Conservation (phyloP, 495 filamentous ascomycete species). For the Pyrenula massariospora region DNA sequence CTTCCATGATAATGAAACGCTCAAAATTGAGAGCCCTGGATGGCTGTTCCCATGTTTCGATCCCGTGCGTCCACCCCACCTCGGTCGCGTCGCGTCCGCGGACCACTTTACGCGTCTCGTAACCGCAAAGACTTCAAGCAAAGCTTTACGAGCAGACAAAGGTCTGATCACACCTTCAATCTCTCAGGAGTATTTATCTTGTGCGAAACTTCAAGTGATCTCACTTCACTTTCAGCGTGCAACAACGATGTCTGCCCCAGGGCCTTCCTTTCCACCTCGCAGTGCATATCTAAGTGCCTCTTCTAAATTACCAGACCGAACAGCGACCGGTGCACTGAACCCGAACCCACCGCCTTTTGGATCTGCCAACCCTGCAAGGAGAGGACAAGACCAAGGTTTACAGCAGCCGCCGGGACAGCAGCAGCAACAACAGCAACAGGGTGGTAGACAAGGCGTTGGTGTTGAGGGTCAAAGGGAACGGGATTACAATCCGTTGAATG, state of each 20-base stretch:
- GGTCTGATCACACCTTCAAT: neutral
- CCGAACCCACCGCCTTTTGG: slow-evolving; percentile 1
- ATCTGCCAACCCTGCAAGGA: neutral
- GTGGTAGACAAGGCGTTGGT: neutral
- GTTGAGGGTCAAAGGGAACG: slow-evolving; percentile 16
- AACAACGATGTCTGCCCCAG: neutral
- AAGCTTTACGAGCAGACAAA: neutral
- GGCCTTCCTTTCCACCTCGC: neutral
- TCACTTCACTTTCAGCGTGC: too few species aligned
- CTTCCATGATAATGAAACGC: too few species aligned
- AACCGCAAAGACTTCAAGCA: too few species aligned
- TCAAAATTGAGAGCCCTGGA: too few species aligned
- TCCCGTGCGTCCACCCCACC: too few species aligned
- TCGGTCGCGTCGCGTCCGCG: neutral
- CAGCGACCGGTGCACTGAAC: neutral
- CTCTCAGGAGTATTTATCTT: too few species aligned
- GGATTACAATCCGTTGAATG: slow-evolving; percentile 34
- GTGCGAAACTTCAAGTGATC: too few species aligned
- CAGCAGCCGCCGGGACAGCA: neutral
- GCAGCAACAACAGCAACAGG: neutral
- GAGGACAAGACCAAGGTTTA: neutral
- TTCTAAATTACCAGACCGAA: neutral
- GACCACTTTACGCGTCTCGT: neutral
- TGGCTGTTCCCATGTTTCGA: too few species aligned
- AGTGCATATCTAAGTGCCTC: neutral